Percentiles rank a stretch among this genome's conserved stretches.
phyloP scores from a whole-genome alignment of 257 asterid genomes.

The Scutellaria barbata region DNA sequence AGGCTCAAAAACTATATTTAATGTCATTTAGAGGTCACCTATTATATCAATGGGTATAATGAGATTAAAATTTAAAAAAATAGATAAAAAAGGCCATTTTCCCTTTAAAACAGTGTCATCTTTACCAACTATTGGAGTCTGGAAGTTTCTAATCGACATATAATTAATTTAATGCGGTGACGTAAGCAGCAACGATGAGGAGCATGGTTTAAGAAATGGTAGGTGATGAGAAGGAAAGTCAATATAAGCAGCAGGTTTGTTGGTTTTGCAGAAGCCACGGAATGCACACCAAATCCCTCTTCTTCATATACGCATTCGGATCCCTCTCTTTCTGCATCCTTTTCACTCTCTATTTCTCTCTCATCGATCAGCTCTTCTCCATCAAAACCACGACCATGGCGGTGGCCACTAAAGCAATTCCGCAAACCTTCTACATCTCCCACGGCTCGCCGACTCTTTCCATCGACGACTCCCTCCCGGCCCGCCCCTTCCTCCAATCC shows the following conservation, averaged over 20 bases:
- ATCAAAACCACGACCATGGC: constrained; percentile 13
- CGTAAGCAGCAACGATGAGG: constrained; percentile 1
- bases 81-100: too few species aligned
- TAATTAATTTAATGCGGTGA: background rate
- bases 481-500: constrained; percentile 54
- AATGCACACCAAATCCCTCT: constrained; percentile 41
- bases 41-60: too few species aligned
- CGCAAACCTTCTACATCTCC: constrained; percentile 55
- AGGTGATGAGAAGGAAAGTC: constrained; percentile 4
- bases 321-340: constrained; percentile 39
- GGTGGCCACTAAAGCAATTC: constrained; percentile 26
- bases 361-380: background rate
- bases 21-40: too few species aligned
- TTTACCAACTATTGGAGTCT: too few species aligned
- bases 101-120: too few species aligned
- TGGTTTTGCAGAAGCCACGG: constrained; percentile 1
- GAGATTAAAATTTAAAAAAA: too few species aligned
- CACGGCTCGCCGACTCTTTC: constrained; percentile 70
- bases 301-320: constrained; percentile 35
- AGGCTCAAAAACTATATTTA: too few species aligned
- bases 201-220: too few species aligned
- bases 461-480: constrained; percentile 63
- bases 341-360: constrained; percentile 24
- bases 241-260: background rate
- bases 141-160: too few species aligned